Evolutionary conservation across 768 basidiomycete species (phyloP).

Genomic region (Serendipita sp.): DNA sequence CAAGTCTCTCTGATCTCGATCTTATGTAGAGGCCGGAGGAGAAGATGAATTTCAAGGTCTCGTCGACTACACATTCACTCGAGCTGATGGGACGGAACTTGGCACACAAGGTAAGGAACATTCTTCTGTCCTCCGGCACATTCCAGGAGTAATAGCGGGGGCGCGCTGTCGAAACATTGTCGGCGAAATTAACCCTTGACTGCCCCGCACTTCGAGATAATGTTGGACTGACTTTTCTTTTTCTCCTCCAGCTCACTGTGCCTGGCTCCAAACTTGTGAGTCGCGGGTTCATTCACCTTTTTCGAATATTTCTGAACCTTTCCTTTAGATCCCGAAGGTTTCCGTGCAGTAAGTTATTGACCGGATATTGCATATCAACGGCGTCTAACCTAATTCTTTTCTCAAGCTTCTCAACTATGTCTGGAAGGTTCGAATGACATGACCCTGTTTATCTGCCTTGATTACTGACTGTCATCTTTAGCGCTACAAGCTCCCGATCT

Average conservation of each 20-base stretch:
- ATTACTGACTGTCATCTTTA: conserved; percentile 12
- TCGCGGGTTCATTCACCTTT: not conserved
- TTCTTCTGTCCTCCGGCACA: not conserved
- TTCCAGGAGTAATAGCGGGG: not conserved
- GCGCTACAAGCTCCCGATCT: conserved; percentile 38
- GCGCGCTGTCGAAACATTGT: not conserved
- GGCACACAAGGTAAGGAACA: conserved; percentile 37
- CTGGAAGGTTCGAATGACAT: conserved; percentile 34
- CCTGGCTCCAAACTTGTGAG: conserved; percentile 53
- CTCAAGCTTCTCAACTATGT: conserved; percentile 46
- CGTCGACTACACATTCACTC: conserved; percentile 43
- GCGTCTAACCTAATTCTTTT: not conserved
- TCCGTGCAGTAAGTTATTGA: conserved; percentile 33
- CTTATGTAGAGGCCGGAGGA: conserved; percentile 33
- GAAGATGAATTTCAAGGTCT: conserved; percentile 48
- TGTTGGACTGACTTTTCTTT: not conserved
- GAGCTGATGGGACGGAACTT: conserved; percentile 46
- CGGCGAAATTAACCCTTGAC: not conserved
- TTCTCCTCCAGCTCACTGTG: conserved; percentile 32
- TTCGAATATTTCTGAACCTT: not conserved
- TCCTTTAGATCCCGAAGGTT: conserved; percentile 41
- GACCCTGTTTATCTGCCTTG: not conserved
- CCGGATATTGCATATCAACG: not conserved
- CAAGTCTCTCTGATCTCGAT: not conserved
- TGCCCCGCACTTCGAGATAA: not conserved